Evolutionary conservation across 176 grass and related monocot species (phyloP), one percentile per base, ranked within the genome.

Genomic region (Raddia guianensis): DNA sequence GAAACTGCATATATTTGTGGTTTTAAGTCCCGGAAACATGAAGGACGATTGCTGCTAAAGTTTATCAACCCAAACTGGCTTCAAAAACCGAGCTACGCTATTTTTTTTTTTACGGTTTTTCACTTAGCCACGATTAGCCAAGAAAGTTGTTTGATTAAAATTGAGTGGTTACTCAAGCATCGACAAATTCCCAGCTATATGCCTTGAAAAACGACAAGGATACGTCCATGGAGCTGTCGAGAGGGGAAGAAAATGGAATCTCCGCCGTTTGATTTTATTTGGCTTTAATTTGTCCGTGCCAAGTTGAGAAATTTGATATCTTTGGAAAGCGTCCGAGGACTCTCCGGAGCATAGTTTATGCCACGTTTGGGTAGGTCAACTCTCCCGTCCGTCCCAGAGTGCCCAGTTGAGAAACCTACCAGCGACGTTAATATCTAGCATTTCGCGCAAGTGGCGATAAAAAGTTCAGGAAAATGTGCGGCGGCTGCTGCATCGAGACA

Each of bases 221-320:
- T 0, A 64, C 27, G 48, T 70, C 12, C 55, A 54, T 45, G 12
- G 58, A 20, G 27, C 0, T 72, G 52, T 35, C 19, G 63, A 49
- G n/a, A 70, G 9, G 69, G 16, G 68, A 21, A 15, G 42, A 44
- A 48, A 61, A 66, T 50, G 40, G 20, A 58, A 69, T 64, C 50
- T 15, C 14, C 21, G 73, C 4, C 37, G 37, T 40, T 76, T 77
- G 55, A 54, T 82, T 82, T 76, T 34, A 54, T 82, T 78, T 18
- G 56, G 8, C 70, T 63, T 72, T 55, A 83, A 82, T 78, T 77
- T 35, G 12, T 12, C 2, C 19, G 73, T 87, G 37, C 74, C 80
- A 83, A 71, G 80, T 83, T 73, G 74, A 72, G 80, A 72, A 72
- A 76, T 76, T 83, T 48, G 16, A 83, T 83, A 53, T 45, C 58